Conservation (phyloP, 331 rosid species). For the Phaseolus coccineus region DNA sequence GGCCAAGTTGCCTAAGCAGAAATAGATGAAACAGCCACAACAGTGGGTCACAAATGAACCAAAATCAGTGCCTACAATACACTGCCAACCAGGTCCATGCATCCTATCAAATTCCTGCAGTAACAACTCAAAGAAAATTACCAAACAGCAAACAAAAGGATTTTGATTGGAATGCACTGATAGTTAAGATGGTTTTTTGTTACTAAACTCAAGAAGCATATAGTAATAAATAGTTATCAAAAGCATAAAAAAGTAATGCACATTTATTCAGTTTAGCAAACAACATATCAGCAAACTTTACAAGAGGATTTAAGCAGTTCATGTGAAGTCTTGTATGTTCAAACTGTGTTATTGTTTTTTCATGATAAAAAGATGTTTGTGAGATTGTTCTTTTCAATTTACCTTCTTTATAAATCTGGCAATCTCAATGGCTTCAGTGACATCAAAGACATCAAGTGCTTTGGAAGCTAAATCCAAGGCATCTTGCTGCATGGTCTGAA, state of each 20-base stretch:
- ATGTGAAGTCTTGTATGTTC: no score
- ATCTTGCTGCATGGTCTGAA: constrained; percentile 75
- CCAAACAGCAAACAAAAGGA: background rate
- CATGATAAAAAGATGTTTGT: no score
- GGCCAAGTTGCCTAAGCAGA: constrained; percentile 77
- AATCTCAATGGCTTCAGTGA: constrained; percentile 83
- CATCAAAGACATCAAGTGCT: constrained; percentile 86
- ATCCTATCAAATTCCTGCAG: constrained; percentile 78
- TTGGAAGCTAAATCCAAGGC: constrained; percentile 83
- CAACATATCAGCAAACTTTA: no score
- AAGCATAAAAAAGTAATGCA: no score
- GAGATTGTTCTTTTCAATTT: background rate
- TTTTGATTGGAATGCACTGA: background rate
- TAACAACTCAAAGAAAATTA: constrained; percentile 9
- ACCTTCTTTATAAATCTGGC: constrained; percentile 86
- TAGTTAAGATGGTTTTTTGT: no score
- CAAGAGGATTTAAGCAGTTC: no score
- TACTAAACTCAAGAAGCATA: no score
- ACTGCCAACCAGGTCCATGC: constrained; percentile 89
- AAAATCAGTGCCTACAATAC: constrained; percentile 92
- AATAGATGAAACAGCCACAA: constrained; percentile 79
- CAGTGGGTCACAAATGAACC: constrained; percentile 92
- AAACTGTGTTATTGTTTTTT: no score
- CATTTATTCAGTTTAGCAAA: no score
- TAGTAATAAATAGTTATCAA: no score